These are phyloP conservation scores for Phytopythium oedochilum DNA, from an alignment of 352 stramenopile genomes.

Conservation along the genomic window DNA sequence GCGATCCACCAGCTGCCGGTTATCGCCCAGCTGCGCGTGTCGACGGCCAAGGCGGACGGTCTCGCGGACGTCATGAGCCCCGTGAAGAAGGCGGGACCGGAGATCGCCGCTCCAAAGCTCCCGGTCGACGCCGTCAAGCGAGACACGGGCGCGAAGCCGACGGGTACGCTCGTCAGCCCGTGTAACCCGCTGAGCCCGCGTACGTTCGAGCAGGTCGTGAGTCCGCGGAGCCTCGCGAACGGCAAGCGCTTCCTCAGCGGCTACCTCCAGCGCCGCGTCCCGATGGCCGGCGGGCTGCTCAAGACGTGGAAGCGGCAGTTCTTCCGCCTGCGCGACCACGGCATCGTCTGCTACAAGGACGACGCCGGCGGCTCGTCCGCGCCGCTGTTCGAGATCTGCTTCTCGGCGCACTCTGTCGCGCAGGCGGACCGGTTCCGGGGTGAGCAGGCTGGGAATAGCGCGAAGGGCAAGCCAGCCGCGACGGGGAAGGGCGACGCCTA, in stretches of 20 bases:
- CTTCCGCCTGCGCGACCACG: conserved; percentile 63
- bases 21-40: not conserved
- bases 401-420: conserved; percentile 39
- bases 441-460: not conserved
- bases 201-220: conserved; percentile 46
- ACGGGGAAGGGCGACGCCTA: not conserved
- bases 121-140: not conserved
- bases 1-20: conserved; percentile 21
- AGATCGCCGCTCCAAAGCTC: not conserved
- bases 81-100: not conserved
- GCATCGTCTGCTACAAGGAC: conserved; percentile 57
- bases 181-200: not conserved
- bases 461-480: conserved; percentile 5
- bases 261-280: conserved; percentile 51
- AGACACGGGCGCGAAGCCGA: not conserved
- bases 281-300: conserved; percentile 52
- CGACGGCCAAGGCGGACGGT: conserved; percentile 1
- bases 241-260: conserved; percentile 52
- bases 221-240: conserved; percentile 42
- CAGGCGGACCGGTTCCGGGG: conserved; percentile 15
- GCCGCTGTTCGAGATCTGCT: conserved; percentile 61
- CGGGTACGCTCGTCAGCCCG: not conserved
- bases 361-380: conserved; percentile 21
- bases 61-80: not conserved
- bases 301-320: conserved; percentile 71